A percentile compares a stretch with the other conserved stretches of the same genome.
Conservation (phyloP, 2,329 filamentous ascomycete genomes). For the Scleromitrula shiraiana region DNA sequence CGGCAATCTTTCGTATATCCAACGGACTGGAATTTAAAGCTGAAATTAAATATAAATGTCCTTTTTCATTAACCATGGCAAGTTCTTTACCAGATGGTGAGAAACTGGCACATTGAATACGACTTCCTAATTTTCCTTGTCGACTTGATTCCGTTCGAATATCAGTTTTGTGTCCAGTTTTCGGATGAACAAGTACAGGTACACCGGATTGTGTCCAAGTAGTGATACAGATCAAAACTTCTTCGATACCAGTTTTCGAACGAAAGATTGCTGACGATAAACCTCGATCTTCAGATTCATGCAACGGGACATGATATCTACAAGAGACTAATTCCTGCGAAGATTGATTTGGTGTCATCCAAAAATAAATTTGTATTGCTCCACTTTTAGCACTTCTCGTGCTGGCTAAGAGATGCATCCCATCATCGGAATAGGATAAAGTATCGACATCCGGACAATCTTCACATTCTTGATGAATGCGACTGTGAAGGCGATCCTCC, state of each 20-base stretch:
- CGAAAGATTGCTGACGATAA: slow-evolving; percentile 33
- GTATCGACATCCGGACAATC: slow-evolving; percentile 34
- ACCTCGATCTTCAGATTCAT: slow-evolving; percentile 36
- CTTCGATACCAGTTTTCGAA: slow-evolving; percentile 28
- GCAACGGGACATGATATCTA: slow-evolving; percentile 33
- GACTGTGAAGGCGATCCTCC: slow-evolving; percentile 32
- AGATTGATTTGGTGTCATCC: slow-evolving; percentile 32
- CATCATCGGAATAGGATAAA: slow-evolving; percentile 34
- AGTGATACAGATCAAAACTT: slow-evolving; percentile 33
- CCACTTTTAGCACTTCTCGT: slow-evolving; percentile 32
- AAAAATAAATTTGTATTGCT: slow-evolving; percentile 32
- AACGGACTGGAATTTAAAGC: slow-evolving; percentile 34
- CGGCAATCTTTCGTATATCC: slow-evolving; percentile 32
- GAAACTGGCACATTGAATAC: slow-evolving; percentile 35
- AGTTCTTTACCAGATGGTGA: slow-evolving; percentile 33
- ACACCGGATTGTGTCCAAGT: slow-evolving; percentile 37
- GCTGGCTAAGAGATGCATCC: slow-evolving; percentile 33
- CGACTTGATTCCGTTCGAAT: slow-evolving; percentile 29
- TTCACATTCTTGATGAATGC: slow-evolving; percentile 31
- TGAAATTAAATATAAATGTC: slow-evolving; percentile 33
- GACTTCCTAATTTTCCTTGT: slow-evolving; percentile 32
- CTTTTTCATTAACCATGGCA: slow-evolving; percentile 35
- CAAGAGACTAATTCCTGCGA: slow-evolving; percentile 32
- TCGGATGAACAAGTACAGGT: slow-evolving; percentile 34
- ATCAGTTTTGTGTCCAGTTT: slow-evolving; percentile 31